Evolutionary conservation across 768 basidiomycete species (phyloP).

Genomic region (Cyclocybe cylindracea): DNA sequence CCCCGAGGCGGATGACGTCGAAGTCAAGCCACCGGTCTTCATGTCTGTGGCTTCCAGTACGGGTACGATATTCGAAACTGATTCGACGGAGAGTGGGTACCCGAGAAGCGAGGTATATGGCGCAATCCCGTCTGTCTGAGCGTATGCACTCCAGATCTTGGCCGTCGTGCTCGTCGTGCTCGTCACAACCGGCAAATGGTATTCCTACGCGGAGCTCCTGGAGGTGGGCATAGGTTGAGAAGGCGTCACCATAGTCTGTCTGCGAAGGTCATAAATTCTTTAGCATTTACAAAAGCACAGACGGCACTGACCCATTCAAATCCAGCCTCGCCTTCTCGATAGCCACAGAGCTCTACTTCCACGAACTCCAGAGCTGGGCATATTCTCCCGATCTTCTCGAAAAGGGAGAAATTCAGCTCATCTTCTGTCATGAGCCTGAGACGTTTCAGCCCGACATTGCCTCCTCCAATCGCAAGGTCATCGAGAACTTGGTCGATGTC

Average conservation of each 20-base stretch:
- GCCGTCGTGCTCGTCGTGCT: slow-evolving; percentile 28
- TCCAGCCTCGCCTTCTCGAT: slow-evolving; percentile 38
- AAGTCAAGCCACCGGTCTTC: slow-evolving; percentile 46
- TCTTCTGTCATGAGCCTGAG: slow-evolving; percentile 43
- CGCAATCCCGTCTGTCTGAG: slow-evolving; percentile 33
- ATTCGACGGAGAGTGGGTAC: slow-evolving; percentile 31
- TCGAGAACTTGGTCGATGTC: slow-evolving; percentile 33
- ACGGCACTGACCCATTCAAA: slow-evolving; percentile 37
- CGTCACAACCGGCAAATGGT: slow-evolving; percentile 38
- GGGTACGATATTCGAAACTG: slow-evolving; percentile 42
- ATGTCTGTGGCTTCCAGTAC: slow-evolving; percentile 37
- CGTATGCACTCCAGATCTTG: slow-evolving; percentile 29
- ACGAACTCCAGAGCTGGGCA: slow-evolving; percentile 38
- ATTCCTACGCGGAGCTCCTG: slow-evolving; percentile 35
- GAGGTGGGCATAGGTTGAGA: slow-evolving; percentile 24
- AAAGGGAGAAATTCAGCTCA: slow-evolving; percentile 33
- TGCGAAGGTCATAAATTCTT: slow-evolving; percentile 11
- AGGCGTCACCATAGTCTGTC: slow-evolving; percentile 34
- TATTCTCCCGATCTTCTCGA: slow-evolving; percentile 27
- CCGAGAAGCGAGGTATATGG: slow-evolving; percentile 32
- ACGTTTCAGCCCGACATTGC: slow-evolving; percentile 21
- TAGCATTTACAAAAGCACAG: not conserved
- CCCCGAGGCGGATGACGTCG: slow-evolving; percentile 27
- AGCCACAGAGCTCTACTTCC: slow-evolving; percentile 44
- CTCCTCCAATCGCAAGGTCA: slow-evolving; percentile 27